A percentile compares a stretch with the other conserved stretches of the same genome.
Evolutionary conservation across 257 asterid genomes (phyloP).

Genomic region (Capsicum rhomboideum): DNA sequence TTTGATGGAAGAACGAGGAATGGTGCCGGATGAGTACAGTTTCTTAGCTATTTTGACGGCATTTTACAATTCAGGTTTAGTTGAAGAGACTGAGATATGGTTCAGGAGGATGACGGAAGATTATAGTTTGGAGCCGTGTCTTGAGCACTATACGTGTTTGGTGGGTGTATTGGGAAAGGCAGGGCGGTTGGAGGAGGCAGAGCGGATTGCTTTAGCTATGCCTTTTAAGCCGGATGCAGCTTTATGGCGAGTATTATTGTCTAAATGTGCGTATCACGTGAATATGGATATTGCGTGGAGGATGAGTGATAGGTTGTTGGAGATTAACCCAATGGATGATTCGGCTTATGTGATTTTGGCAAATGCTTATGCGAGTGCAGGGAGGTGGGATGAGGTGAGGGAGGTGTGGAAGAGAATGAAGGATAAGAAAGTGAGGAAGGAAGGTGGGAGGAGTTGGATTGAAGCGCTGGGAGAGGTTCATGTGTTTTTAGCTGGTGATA

Average conservation of each 20-base stretch:
- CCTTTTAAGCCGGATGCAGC: slow-evolving; percentile 77
- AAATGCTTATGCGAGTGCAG: slow-evolving; percentile 41
- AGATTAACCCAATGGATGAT: slow-evolving; percentile 58
- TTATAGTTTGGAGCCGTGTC: slow-evolving; percentile 40
- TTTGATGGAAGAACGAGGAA: slow-evolving; percentile 42
- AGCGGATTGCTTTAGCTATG: slow-evolving; percentile 49
- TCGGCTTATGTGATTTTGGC: slow-evolving; percentile 73
- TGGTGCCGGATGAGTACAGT: slow-evolving; percentile 47
- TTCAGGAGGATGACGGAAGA: slow-evolving; percentile 37
- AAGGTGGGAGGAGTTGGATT: slow-evolving; percentile 74
- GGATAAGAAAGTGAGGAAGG: slow-evolving; percentile 47
- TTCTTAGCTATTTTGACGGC: slow-evolving; percentile 64
- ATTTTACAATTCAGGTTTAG: slow-evolving; percentile 47
- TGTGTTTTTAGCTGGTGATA: slow-evolving; percentile 61
- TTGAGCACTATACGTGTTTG: slow-evolving; percentile 79
- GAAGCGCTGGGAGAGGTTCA: slow-evolving; percentile 51
- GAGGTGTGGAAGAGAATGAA: slow-evolving; percentile 59
- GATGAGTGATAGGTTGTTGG: slow-evolving; percentile 49
- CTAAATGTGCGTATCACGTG: slow-evolving; percentile 24
- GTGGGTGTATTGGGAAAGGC: slow-evolving; percentile 53
- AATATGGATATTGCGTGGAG: slow-evolving; percentile 37
- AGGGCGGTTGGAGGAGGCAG: slow-evolving; percentile 65
- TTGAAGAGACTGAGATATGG: slow-evolving; percentile 53
- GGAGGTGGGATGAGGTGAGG: slow-evolving; percentile 58
- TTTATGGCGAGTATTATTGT: slow-evolving; percentile 59